Conservation (phyloP, 192 early-diverging fungal genomes). For the Chytriomyces sp. region DNA sequence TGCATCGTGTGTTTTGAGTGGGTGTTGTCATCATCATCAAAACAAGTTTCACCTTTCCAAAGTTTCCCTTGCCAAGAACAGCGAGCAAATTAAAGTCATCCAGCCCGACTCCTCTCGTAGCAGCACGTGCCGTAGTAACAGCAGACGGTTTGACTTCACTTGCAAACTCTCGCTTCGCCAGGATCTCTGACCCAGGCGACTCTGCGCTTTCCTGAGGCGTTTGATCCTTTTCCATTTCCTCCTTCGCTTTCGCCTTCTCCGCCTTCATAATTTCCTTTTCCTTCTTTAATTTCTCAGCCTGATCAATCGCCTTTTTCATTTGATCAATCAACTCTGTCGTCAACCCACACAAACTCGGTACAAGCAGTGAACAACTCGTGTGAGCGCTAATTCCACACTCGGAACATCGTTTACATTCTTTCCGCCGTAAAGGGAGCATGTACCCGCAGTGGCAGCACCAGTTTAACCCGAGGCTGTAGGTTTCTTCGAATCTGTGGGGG, state of each 20-base stretch:
- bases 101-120: constrained; percentile 69
- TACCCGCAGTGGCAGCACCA: constrained; percentile 99
- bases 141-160: background rate
- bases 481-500: constrained; percentile 91
- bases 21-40: background rate
- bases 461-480: constrained; percentile 81
- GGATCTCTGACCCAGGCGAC: background rate
- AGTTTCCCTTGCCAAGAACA: constrained; percentile 97
- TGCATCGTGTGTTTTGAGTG: constrained; percentile 3
- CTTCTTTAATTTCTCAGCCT: constrained; percentile 54
- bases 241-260: constrained; percentile 51
- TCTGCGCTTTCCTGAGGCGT: background rate
- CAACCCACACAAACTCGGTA: constrained; percentile 94
- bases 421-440: constrained; percentile 88
- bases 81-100: constrained; percentile 95
- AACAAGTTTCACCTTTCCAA: constrained; percentile 78
- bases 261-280: constrained; percentile 63
- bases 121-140: background rate
- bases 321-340: constrained; percentile 84
- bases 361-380: constrained; percentile 77
- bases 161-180: background rate
- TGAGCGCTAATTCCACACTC: constrained; percentile 89
- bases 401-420: constrained; percentile 56
- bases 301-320: constrained; percentile 83
- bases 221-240: constrained; percentile 12